These are phyloP conservation scores for Pythium rishiriense DNA, from an alignment of 352 stramenopile species.

Conservation along the genomic window DNA sequence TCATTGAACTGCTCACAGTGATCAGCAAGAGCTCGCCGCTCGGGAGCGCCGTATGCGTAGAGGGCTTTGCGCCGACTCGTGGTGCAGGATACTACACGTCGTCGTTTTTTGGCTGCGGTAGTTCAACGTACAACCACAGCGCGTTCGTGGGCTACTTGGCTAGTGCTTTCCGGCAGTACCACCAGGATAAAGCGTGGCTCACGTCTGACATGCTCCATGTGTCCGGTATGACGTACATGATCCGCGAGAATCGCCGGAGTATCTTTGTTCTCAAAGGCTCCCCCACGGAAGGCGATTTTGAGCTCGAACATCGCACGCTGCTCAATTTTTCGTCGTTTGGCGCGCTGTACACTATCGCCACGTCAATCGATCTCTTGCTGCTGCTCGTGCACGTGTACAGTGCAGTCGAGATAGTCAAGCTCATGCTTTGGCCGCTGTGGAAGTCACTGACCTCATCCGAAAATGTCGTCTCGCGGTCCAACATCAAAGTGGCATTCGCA, in stretches of 20 bases:
- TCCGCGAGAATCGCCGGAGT: slow-evolving; percentile 30
- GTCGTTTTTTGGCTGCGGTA: slow-evolving; percentile 27
- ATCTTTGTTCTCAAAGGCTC: slow-evolving; percentile 18
- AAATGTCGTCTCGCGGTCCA: slow-evolving; percentile 15
- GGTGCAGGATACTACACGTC: slow-evolving; percentile 22
- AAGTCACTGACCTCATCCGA: slow-evolving; percentile 11
- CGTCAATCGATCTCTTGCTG: slow-evolving; percentile 24
- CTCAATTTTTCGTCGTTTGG: slow-evolving; percentile 35
- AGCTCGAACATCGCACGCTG: slow-evolving; percentile 20
- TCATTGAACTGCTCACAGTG: slow-evolving; percentile 28
- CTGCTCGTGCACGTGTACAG: slow-evolving; percentile 26
- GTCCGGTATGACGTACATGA: slow-evolving; percentile 31
- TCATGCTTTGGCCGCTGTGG: slow-evolving; percentile 28
- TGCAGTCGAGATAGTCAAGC: slow-evolving; percentile 18
- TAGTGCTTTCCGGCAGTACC: slow-evolving; percentile 23
- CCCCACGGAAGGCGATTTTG: neutral
- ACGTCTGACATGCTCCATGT: slow-evolving; percentile 27
- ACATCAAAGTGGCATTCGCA: slow-evolving; percentile 14
- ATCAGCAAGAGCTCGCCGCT: slow-evolving; percentile 29
- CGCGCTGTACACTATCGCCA: slow-evolving; percentile 26
- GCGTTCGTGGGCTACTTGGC: slow-evolving; percentile 22
- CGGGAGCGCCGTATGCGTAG: slow-evolving; percentile 22
- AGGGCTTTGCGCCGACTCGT: slow-evolving; percentile 19
- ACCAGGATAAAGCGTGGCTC: slow-evolving; percentile 33
- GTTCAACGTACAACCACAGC: slow-evolving; percentile 25